Evolutionary conservation across 2,329 filamentous ascomycete species (phyloP).

Genomic region (Calycina herbarum): DNA sequence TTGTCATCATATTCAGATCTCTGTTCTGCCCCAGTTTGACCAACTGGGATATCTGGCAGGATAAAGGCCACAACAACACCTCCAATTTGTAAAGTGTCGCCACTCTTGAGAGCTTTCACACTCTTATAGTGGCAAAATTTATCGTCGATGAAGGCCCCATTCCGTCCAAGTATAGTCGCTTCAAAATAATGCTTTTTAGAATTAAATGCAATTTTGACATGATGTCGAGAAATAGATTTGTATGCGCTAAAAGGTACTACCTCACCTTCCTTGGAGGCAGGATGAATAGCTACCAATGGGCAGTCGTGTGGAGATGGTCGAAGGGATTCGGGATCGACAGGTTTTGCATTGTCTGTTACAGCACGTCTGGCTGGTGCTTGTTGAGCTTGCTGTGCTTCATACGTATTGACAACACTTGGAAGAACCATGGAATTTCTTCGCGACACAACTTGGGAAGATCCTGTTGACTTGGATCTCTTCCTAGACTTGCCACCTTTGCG

Average conservation of each 20-base stretch:
- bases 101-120: slow-evolving; percentile 60
- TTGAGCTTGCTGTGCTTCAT: slow-evolving; percentile 32
- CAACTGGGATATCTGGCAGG: slow-evolving; percentile 62
- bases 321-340: slow-evolving; percentile 59
- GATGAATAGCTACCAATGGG: slow-evolving; percentile 71
- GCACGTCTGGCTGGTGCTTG: slow-evolving; percentile 46
- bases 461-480: slow-evolving; percentile 46
- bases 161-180: slow-evolving; percentile 56
- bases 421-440: slow-evolving; percentile 35
- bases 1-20: slow-evolving; percentile 49
- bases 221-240: slow-evolving; percentile 72
- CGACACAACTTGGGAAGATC: slow-evolving; percentile 41
- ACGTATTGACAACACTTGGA: slow-evolving; percentile 40
- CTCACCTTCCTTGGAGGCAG: slow-evolving; percentile 46
- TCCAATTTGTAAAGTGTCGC: slow-evolving; percentile 70
- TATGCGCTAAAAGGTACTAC: slow-evolving; percentile 62
- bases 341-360: slow-evolving; percentile 58
- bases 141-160: slow-evolving; percentile 70
- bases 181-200: slow-evolving; percentile 63
- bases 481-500: slow-evolving; percentile 28
- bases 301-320: slow-evolving; percentile 62
- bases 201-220: slow-evolving; percentile 73
- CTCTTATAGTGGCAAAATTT: slow-evolving; percentile 53
- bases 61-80: slow-evolving; percentile 68
- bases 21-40: slow-evolving; percentile 59